Base-by-base conservation (phyloP, 371 early-diverging fungal species). In the Mortierella sp. region DNA sequence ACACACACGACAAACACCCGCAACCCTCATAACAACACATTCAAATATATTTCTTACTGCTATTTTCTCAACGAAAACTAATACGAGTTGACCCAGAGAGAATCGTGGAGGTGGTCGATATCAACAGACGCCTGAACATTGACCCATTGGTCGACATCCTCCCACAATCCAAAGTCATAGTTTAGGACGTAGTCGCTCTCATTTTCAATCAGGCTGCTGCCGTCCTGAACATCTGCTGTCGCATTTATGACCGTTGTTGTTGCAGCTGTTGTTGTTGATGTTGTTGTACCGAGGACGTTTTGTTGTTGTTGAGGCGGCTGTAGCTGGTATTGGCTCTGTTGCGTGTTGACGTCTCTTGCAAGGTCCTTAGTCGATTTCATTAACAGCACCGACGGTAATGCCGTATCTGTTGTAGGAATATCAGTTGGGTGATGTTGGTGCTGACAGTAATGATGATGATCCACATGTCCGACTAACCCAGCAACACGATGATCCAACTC, bases 161-260 rank as follows among this genome's bases (percentile, higher is more conserved):
- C 84, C 55, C 42, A 10, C n/a, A 76, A 45, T 8, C 80, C 84
- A 74, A 80, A 83, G 44, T 83, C 84, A 38, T 83, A 77, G 21
- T 71, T 52, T 57, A 73, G 5, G 2, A 74, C 34, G 10, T 58
- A 74, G 19, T 34, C n/a, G 21, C 57, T 71, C 44, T 42, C 76
- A 38, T n/a, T 57, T 45, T 68, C 42, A n/a, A 19, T 14, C 44
- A 55, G 21, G 42, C 68, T 9, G 11, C 42, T 42, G 24, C 26
- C 58, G 19, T 70, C 24, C 10, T 57, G 42, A 42, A n/a, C 28
- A 28, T 60, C 47, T 44, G n/a, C 57, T 4, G 31, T 42, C 16
- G 70, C 76, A 14, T 45, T 34, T 10, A 76, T 68, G 34, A 42
- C 24, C 24, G 11, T 24, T 8, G 55, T 55, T 13, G 26, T 74